Conservation (phyloP, 1,139 yeast genomes). For the Chernovozyma sophiae-reginae region DNA sequence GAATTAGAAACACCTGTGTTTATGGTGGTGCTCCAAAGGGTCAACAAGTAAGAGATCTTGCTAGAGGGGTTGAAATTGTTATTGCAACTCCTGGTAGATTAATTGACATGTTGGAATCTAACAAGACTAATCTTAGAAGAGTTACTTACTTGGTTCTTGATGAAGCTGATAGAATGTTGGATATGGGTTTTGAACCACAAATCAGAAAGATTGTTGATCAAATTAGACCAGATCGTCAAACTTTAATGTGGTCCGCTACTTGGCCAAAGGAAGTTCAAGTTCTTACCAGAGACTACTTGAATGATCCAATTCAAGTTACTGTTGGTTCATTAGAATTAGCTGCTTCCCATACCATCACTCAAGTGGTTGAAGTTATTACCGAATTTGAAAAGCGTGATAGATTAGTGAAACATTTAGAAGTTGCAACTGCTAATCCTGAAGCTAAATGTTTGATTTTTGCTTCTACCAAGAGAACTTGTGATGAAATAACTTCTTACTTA, state of each 20-base stretch:
- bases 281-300: slow-evolving; percentile 84
- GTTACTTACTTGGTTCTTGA: slow-evolving; percentile 95
- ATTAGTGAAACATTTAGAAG: slow-evolving; percentile 76
- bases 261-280: slow-evolving; percentile 98
- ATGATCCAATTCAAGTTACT: slow-evolving; percentile 93
- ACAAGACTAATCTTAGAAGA: slow-evolving; percentile 92
- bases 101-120: slow-evolving; percentile 93
- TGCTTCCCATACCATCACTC: slow-evolving; percentile 95
- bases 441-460: slow-evolving; percentile 85
- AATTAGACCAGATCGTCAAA: slow-evolving; percentile 96
- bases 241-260: slow-evolving; percentile 99
- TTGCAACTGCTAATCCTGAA: slow-evolving; percentile 72
- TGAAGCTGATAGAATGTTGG: slow-evolving; percentile 95
- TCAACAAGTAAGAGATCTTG: slow-evolving; percentile 90
- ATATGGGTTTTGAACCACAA: slow-evolving; percentile 97
- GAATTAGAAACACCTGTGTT: slow-evolving; percentile 95
- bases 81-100: slow-evolving; percentile 99
- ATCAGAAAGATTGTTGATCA: slow-evolving; percentile 92
- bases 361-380: slow-evolving; percentile 83
- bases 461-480: slow-evolving; percentile 96
- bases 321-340: slow-evolving; percentile 93
- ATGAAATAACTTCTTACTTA: slow-evolving; percentile 84
- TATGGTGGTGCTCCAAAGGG: slow-evolving; percentile 99
- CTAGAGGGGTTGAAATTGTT: slow-evolving; percentile 91
- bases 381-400: slow-evolving; percentile 94